A percentile compares a stretch with the other conserved stretches of the same genome.
Evolutionary conservation across 2,329 filamentous ascomycete species (phyloP).

Genomic region (Boeremia lycopersici): DNA sequence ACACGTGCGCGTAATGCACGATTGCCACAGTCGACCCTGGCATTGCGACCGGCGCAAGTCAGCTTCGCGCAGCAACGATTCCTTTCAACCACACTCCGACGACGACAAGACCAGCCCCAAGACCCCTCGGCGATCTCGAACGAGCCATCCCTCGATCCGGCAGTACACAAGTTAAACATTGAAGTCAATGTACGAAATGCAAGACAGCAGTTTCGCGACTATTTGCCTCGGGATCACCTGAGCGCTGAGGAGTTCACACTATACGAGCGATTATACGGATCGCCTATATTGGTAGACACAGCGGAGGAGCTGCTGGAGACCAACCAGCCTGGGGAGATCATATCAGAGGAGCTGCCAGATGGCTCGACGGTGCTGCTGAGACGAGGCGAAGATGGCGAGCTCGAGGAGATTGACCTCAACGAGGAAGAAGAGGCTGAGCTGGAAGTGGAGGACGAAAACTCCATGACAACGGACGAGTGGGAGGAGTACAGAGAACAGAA

Average conservation of each 20-base stretch:
- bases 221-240: slow-evolving; percentile 73
- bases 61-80: slow-evolving; percentile 26
- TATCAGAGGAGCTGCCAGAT: slow-evolving; percentile 38
- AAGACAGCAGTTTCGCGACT: slow-evolving; percentile 77
- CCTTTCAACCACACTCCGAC: slow-evolving; percentile 27
- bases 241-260: slow-evolving; percentile 72
- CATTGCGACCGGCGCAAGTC: slow-evolving; percentile 20
- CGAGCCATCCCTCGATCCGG: slow-evolving; percentile 1
- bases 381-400: slow-evolving; percentile 61
- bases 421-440: slow-evolving; percentile 41
- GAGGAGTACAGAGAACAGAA: slow-evolving; percentile 43
- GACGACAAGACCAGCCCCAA: slow-evolving; percentile 15
- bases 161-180: slow-evolving; percentile 45
- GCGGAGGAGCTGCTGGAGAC: slow-evolving; percentile 53
- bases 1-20: slow-evolving; percentile 35
- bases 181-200: slow-evolving; percentile 73
- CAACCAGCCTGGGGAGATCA: slow-evolving; percentile 55
- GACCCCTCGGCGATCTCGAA: neutral
- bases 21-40: slow-evolving; percentile 21
- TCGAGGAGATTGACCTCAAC: slow-evolving; percentile 64
- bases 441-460: slow-evolving; percentile 37
- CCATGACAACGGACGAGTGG: slow-evolving; percentile 42
- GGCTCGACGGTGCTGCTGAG: slow-evolving; percentile 55
- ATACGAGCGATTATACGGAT: slow-evolving; percentile 82
- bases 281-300: slow-evolving; percentile 69